A percentile compares a stretch with the other conserved stretches of the same genome.
These are phyloP conservation scores for Hippophae tibetana DNA, from an alignment of 306 rosid species.

Conservation along the genomic window DNA sequence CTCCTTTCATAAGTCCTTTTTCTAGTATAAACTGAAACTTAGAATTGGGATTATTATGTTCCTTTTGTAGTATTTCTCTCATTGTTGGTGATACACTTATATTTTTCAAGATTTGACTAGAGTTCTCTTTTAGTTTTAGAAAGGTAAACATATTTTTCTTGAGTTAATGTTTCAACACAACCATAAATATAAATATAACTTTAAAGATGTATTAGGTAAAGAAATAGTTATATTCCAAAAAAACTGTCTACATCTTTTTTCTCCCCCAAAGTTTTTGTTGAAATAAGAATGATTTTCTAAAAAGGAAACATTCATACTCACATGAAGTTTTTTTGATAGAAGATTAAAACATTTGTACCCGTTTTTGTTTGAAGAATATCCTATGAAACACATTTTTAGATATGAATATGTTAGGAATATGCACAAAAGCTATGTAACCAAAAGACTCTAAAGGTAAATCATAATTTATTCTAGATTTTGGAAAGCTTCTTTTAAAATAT, in stretches of 20 bases:
- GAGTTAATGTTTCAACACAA: background rate
- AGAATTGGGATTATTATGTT: background rate
- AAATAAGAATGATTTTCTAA: no score
- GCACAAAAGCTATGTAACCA: background rate
- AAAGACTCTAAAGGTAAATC: background rate
- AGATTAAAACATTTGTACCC: no score
- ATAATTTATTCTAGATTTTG: background rate
- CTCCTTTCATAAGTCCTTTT: no score
- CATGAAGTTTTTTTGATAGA: no score
- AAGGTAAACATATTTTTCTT: background rate
- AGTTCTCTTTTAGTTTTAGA: no score
- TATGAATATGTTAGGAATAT: background rate
- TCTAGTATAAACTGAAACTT: background rate
- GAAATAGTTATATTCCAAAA: background rate
- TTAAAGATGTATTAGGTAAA: no score
- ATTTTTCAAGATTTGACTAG: background rate
- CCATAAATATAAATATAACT: no score
- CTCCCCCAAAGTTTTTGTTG: no score
- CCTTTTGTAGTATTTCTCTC: background rate
- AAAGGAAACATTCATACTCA: no score
- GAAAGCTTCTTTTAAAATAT: background rate
- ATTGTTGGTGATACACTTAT: background rate
- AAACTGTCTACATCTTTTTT: background rate
- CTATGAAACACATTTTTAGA: background rate
- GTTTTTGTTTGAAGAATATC: no score